Evolutionary conservation across 345 rosid genomes (phyloP), one percentile per base, ranked within the genome.

Genomic region (Gossypium rotundifolium): DNA sequence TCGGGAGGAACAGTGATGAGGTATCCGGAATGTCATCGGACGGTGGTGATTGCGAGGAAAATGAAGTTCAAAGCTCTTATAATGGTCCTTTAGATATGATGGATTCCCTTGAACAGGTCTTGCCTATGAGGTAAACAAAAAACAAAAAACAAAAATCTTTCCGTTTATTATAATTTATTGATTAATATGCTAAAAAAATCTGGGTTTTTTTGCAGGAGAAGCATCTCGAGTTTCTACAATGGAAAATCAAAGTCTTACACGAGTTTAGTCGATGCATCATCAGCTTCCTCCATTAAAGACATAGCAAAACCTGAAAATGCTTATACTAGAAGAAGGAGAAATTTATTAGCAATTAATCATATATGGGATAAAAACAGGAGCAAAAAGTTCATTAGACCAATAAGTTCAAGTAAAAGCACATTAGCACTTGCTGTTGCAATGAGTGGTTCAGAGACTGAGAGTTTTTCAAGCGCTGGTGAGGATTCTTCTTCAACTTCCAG

Each of bases 191-290:
- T 23, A 29, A 69, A 51, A 65, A 59, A 23, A 11, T 33, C 58
- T 75, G 80, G 48, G 71, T 79, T 25, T 29, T 27, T 1, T 9
- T 57, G 72, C 88, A 93, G 97, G 85, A 85, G 84, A 79, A 93
- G 99, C 10, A 90, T 95, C 48, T 95, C 99, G 1, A 90, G 75
- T 22, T 93, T 83, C 79, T 95, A 91, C 80, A 79, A 65, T 64
- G 99, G 99, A 6, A 95, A 95, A 81, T 93, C 98, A 0, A 93
- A 85, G 82, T 91, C 98, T 0, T 95, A 84, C 63, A 87, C 98
- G 0, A 91, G 87, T 75, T 70, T 93, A 60, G 84, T 79, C 0
- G 87, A 81, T 11, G 89, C 87, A 0, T 77, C 89, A 10, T 70
- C 90, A 38, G 75, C 85, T 76, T 75, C 85, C 3, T 81, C 89